Base-by-base conservation (phyloP, 371 early-diverging fungal species). In the Lichtheimia ramosa region DNA sequence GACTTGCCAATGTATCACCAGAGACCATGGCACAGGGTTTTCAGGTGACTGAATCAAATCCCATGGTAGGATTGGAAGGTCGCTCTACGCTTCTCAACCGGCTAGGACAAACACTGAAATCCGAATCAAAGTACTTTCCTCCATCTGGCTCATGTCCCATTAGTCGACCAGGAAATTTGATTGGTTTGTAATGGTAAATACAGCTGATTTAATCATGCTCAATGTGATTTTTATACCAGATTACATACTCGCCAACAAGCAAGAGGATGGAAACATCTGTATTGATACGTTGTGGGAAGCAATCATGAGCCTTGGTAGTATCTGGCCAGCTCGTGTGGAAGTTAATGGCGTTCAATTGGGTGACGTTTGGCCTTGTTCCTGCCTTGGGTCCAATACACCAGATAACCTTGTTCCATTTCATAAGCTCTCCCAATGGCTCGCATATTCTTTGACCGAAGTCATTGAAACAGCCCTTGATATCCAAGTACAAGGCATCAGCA, bases 371-470 rank as follows among this genome's bases (percentile, higher is more conserved):
- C 90, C 89, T 6, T 92, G 87, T 51, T 62, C 71, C 13, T 71
- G 82, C n/a, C 63, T 85, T n/a, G 63, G 64, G 0, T n/a, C 42
- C 1, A 63, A 64, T 6, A 56, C 69, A 10, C 54, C 66, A 48
- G 79, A 77, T 25, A 73, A 82, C 23, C 65, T 79, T 49, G 90
- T 95, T 7, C 83, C 93, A 18, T 95, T 95, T 79, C 96, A 96
- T 74, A 96, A 96, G 62, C 82, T 96, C 42, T 92, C 93, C 15
- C 95, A 95, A 72, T 96, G 97, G 97, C 86, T 96, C 28, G 92
- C 95, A 1, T 96, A 95, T 73, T 94, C 94, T 0, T 76, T 96
- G 51, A 83, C 92, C 73, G 97, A 96, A 59, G 89, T 90, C 1
- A 69, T 95, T 20, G 81, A 83, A 54, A 72, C 73, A n/a, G 59